Evolutionary conservation across 2,329 filamentous ascomycete genomes (phyloP).

Genomic region (Neospermospora avenae): DNA sequence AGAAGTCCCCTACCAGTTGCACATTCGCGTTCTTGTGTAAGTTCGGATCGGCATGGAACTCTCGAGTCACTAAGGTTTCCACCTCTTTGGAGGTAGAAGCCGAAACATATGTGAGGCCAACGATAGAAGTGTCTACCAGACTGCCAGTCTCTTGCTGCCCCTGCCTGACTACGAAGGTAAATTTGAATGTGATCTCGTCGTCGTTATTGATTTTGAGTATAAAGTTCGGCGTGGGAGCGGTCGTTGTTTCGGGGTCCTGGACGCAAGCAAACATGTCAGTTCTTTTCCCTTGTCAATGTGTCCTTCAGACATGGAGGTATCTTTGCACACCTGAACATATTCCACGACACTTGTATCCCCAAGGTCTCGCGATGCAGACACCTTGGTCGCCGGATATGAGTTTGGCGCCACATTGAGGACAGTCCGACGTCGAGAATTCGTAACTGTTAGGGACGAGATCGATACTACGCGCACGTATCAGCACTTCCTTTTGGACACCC

Average conservation of each 20-base stretch:
- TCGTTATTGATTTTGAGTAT: conserved; percentile 85
- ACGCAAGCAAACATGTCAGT: conserved; percentile 16
- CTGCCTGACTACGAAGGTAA: conserved; percentile 78
- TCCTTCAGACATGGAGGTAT: background rate
- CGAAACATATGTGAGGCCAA: conserved; percentile 88
- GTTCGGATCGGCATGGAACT: conserved; percentile 96
- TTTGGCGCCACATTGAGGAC: conserved; percentile 80
- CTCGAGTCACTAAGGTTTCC: conserved; percentile 88
- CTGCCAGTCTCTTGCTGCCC: conserved; percentile 46
- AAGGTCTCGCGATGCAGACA: conserved; percentile 66
- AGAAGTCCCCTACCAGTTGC: conserved; percentile 87
- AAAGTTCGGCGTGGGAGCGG: conserved; percentile 59
- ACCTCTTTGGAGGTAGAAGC: conserved; percentile 82
- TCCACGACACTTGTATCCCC: conserved; percentile 78
- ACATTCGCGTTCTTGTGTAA: conserved; percentile 97
- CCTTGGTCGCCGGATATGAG: conserved; percentile 77
- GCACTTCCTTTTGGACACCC: background rate
- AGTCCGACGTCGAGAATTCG: conserved; percentile 73
- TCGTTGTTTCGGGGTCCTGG: conserved; percentile 71
- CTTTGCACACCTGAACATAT: conserved; percentile 74
- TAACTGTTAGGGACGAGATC: conserved; percentile 78
- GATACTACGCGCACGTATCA: conserved; percentile 58
- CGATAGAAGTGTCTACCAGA: conserved; percentile 70
- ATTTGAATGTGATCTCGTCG: conserved; percentile 89
- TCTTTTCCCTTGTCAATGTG: background rate